These are phyloP conservation scores for Ilyonectria sp. DNA, from an alignment of 2,329 filamentous ascomycete species.

Conservation along the genomic window DNA sequence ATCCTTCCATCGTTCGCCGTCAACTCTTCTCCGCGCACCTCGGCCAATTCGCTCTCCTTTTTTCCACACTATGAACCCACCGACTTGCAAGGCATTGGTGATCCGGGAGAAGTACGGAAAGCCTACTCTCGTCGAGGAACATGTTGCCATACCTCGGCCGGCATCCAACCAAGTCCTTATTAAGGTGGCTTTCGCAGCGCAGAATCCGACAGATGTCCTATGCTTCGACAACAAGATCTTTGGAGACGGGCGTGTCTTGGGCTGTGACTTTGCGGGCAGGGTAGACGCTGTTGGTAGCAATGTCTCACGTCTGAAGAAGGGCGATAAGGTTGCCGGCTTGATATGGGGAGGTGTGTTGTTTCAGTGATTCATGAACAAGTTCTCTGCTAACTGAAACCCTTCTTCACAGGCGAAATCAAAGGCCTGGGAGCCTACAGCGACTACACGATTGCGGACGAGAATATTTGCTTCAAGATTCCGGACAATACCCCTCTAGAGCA, in stretches of 20 bases:
- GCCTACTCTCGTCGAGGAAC: too few relatives aligned
- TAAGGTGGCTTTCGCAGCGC: constrained; percentile 36
- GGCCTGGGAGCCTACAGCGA: constrained; percentile 56
- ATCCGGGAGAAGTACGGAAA: too few relatives aligned
- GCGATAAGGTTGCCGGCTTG: constrained; percentile 38
- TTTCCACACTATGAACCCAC: too few relatives aligned
- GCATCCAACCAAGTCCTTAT: constrained; percentile 34
- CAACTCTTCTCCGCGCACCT: too few relatives aligned
- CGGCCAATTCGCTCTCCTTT: too few relatives aligned
- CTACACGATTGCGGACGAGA: constrained; percentile 57
- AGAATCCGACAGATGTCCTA: constrained; percentile 50
- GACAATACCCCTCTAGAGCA: constrained; percentile 43
- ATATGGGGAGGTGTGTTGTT: constrained; percentile 47
- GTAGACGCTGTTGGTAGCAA: constrained; percentile 49
- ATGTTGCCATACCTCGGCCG: background rate
- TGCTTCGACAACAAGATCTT: constrained; percentile 54
- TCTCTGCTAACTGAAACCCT: background rate
- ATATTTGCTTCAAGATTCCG: constrained; percentile 56
- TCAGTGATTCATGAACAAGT: background rate
- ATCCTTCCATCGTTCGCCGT: too few relatives aligned
- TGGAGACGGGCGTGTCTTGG: constrained; percentile 53
- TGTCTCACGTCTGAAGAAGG: constrained; percentile 30
- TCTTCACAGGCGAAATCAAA: constrained; percentile 30
- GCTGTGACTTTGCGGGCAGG: constrained; percentile 54
- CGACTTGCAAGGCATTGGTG: too few relatives aligned